Evolutionary conservation across 306 rosid genomes (phyloP).

Genomic region (barrel medic (Medicago truncatula)): DNA sequence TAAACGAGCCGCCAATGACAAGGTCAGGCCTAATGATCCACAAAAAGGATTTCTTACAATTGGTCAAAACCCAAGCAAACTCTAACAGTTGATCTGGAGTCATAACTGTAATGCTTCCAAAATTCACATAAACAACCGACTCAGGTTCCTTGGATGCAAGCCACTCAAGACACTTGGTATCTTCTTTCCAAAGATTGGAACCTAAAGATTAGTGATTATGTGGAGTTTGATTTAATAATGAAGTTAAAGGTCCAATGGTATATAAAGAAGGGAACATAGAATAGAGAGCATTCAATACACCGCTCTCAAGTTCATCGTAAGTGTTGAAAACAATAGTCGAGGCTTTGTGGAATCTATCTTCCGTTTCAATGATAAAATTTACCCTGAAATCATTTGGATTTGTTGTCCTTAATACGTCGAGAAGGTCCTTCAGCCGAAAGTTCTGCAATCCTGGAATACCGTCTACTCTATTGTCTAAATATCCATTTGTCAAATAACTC

Average conservation of each 20-base stretch:
- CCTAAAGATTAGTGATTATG: background rate
- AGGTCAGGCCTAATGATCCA: background rate
- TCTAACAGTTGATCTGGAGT: constrained; percentile 1
- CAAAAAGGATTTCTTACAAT: background rate
- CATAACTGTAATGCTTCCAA: constrained; percentile 23
- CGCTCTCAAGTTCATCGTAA: constrained; percentile 21
- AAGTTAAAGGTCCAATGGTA: constrained; percentile 13
- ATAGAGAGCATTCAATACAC: constrained; percentile 13
- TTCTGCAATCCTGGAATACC: constrained; percentile 27
- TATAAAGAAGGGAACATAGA: background rate
- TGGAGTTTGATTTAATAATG: constrained; percentile 10
- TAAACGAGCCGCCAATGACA: background rate
- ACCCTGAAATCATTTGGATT: constrained; percentile 13
- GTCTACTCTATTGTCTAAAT: background rate
- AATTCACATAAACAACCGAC: constrained; percentile 24
- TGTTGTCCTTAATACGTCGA: constrained; percentile 8
- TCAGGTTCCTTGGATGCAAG: constrained; percentile 2
- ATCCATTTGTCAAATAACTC: background rate
- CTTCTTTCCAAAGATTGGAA: constrained; percentile 39
- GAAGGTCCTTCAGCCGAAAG: constrained; percentile 25
- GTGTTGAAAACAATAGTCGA: constrained; percentile 26
- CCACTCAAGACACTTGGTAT: constrained; percentile 20
- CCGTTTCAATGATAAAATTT: background rate
- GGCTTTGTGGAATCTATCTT: background rate
- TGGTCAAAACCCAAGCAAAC: constrained; percentile 35